phyloP scores from a whole-genome alignment of 129 eudicot species.

The Flaveria linearis region DNA sequence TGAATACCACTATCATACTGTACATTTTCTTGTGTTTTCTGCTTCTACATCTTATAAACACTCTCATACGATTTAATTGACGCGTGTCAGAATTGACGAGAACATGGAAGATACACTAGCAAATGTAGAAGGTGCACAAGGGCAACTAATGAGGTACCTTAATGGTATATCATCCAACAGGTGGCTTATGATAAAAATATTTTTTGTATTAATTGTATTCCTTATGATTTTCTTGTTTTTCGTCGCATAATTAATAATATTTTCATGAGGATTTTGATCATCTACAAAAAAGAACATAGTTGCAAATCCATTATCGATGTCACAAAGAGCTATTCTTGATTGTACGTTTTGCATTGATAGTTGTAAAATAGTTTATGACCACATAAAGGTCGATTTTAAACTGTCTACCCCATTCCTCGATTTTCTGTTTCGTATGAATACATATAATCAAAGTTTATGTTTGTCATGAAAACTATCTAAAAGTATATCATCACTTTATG shows the following conservation, averaged over 20 bases:
- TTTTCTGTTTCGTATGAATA: no score
- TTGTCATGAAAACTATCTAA: no score
- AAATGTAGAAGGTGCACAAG: conserved; percentile 90
- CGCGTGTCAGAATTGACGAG: conserved; percentile 68
- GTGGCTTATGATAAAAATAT: conserved; percentile 88
- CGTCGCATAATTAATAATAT: conserved; percentile 48
- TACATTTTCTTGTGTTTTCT: neutral
- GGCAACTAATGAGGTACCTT: conserved; percentile 70
- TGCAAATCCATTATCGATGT: conserved; percentile 1
- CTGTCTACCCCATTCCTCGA: no score
- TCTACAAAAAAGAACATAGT: conserved; percentile 11
- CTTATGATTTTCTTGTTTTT: conserved; percentile 79
- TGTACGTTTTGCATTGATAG: neutral
- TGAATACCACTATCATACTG: no score
- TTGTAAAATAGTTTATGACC: neutral
- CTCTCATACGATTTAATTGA: neutral
- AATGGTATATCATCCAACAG: conserved; percentile 85
- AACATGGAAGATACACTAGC: conserved; percentile 83
- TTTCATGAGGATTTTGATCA: conserved; percentile 9
- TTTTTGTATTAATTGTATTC: conserved; percentile 68
- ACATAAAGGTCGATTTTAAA: neutral
- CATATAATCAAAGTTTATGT: no score
- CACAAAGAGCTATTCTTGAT: conserved; percentile 13
- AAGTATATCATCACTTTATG: no score
- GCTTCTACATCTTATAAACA: neutral